Conservation (phyloP, 306 rosid species). For the Sindora glabra region DNA sequence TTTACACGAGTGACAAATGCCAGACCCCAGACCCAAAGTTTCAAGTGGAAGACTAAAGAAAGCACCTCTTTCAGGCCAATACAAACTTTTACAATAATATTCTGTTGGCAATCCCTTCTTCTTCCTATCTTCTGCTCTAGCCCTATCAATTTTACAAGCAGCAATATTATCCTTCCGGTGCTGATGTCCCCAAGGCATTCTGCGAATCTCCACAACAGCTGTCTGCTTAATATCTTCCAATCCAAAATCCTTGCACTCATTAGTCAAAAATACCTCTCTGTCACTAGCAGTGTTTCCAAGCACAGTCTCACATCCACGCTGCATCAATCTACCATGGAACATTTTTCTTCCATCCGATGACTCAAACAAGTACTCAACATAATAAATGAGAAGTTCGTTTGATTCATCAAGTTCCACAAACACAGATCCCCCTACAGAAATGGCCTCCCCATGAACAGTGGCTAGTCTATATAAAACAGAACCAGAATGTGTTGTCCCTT, state of each 20-base stretch:
- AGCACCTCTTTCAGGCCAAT: conserved; percentile 87
- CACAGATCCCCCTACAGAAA: conserved; percentile 65
- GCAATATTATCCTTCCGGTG: conserved; percentile 57
- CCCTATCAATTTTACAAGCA: conserved; percentile 50
- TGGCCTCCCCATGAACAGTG: conserved; percentile 45
- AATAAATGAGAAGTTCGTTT: conserved; percentile 52
- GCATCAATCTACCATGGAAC: conserved; percentile 81
- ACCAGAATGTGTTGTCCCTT: conserved; percentile 55
- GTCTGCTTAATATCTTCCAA: conserved; percentile 46
- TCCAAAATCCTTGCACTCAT: conserved; percentile 55
- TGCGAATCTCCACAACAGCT: conserved; percentile 32
- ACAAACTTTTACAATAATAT: conserved; percentile 74
- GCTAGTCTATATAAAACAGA: conserved; percentile 45
- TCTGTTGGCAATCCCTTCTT: conserved; percentile 65
- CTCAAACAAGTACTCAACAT: conserved; percentile 82
- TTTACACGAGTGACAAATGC: conserved; percentile 64
- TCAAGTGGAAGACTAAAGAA: conserved; percentile 57
- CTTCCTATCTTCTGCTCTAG: conserved; percentile 81
- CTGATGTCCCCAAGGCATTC: conserved; percentile 71
- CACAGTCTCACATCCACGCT: conserved; percentile 70
- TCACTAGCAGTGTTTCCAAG: conserved; percentile 85
- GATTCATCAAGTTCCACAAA: conserved; percentile 51
- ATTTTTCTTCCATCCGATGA: conserved; percentile 51
- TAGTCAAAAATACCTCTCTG: conserved; percentile 81
- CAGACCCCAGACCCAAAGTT: conserved; percentile 68